Base-by-base conservation (phyloP, 345 rosid genomes). In the Carallia pectinifolia region DNA sequence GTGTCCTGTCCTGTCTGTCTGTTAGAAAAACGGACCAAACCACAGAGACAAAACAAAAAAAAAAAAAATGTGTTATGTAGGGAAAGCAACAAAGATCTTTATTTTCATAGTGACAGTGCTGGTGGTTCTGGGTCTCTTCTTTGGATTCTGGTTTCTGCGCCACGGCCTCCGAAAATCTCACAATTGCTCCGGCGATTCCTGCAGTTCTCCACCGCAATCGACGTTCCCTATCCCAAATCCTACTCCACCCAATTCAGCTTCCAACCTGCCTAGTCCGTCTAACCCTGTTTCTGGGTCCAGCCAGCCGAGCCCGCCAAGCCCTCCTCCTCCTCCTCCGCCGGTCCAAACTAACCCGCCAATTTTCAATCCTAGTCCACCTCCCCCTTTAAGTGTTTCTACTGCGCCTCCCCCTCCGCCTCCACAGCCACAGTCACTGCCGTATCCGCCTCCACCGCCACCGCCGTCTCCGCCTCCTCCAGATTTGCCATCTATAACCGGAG, bases 51-150 rank as follows among this genome's bases (percentile, higher is more conserved):
- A 29, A 33, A 53, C 18, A 34, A 17, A 80, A 75, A 70, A 84
- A 33, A 23, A 34, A 17, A 80, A 75, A 70, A 84, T 94, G 93
- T 91, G 96, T 77, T 94, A 91, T 77, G 93, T 91, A 58, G 98
- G 98, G 58, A 91, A 94, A 85, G 98, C 98, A 64, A 94, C 98
- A 71, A 94, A 91, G 90, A 94, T 94, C 88, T 94, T 94, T 85
- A 89, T 94, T 71, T 94, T 94, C 96, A 77, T 90, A 34, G 93
- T 88, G 55, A 86, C 90, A 17, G 93, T 83, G 67, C 58, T 81
- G 53, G 83, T 84, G 15, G 93, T 88, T 79, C 77, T 86, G 65
- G 91, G 91, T 58, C 84, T 94, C 36, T 83, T 86, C 76, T 71
- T 91, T 65, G 96, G 87, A 65, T 81, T 88, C 77, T 87, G 91